These are phyloP conservation scores for Tillandsia fasciculata DNA, from an alignment of 176 grass and related monocot species.

Conservation along the genomic window DNA sequence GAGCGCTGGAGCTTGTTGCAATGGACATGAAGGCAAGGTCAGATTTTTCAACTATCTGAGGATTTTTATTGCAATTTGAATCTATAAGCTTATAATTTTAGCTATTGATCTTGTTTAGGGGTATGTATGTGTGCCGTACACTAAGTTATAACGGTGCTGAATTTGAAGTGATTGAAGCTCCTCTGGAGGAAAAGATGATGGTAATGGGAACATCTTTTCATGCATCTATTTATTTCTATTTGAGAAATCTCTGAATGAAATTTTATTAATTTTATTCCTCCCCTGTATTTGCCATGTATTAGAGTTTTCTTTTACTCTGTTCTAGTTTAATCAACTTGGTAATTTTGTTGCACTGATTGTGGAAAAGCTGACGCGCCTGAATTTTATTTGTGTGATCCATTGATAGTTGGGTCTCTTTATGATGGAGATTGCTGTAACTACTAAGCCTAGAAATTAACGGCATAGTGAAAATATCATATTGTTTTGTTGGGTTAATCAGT, in stretches of 20 bases:
- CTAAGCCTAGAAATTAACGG: too few relatives aligned
- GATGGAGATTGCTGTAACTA: too few relatives aligned
- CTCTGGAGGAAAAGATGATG: conserved; percentile 90
- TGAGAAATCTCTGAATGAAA: not conserved
- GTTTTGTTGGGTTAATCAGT: too few relatives aligned
- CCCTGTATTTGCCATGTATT: too few relatives aligned
- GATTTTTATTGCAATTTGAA: conserved; percentile 6
- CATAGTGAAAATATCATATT: too few relatives aligned
- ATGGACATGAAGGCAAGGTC: conserved; percentile 99
- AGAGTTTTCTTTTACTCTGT: too few relatives aligned
- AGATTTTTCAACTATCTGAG: conserved; percentile 8
- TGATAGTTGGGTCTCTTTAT: too few relatives aligned
- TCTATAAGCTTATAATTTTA: conserved; percentile 9
- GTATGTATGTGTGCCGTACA: conserved; percentile 97
- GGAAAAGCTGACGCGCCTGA: too few relatives aligned
- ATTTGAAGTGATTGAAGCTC: conserved; percentile 90
- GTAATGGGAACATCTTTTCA: conserved; percentile 31
- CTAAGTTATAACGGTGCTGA: conserved; percentile 91
- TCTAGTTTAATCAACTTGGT: too few relatives aligned
- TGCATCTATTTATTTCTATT: conserved; percentile 20
- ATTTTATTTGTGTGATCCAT: too few relatives aligned
- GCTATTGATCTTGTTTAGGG: conserved; percentile 45
- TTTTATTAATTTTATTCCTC: too few relatives aligned
- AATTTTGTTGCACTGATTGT: too few relatives aligned
- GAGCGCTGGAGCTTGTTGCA: conserved; percentile 97